Evolutionary conservation across 1,284 basidiomycete species (phyloP).

Genomic region (Somion occarium): DNA sequence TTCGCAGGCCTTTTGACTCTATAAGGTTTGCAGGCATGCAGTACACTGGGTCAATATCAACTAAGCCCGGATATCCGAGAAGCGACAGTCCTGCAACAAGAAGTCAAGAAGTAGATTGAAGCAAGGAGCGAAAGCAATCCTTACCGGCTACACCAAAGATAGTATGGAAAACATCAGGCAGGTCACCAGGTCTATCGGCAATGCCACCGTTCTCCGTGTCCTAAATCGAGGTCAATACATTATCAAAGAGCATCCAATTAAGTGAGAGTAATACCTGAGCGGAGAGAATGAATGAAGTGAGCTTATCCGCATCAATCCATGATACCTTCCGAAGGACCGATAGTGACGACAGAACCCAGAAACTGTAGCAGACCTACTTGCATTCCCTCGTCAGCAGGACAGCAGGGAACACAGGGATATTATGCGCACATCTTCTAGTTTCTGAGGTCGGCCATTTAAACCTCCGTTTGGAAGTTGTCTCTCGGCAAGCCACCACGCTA

Average conservation of each 20-base stretch:
- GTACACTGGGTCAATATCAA: slow-evolving; percentile 90
- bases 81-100: slow-evolving; percentile 69
- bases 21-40: slow-evolving; percentile 89
- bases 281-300: slow-evolving; percentile 80
- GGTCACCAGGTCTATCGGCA: slow-evolving; percentile 89
- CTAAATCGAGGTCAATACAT: slow-evolving; percentile 33
- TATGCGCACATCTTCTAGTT: slow-evolving; percentile 95
- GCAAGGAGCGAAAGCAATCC: slow-evolving; percentile 17
- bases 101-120: background rate
- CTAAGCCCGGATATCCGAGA: slow-evolving; percentile 81
- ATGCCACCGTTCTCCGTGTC: slow-evolving; percentile 92
- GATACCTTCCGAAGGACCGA: slow-evolving; percentile 80
- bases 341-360: slow-evolving; percentile 92
- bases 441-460: slow-evolving; percentile 93
- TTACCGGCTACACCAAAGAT: slow-evolving; percentile 87
- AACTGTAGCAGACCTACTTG: slow-evolving; percentile 94
- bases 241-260: slow-evolving; percentile 2
- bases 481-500: slow-evolving; percentile 93
- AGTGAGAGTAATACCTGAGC: slow-evolving; percentile 60
- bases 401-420: too few relatives aligned
- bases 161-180: slow-evolving; percentile 96
- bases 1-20: slow-evolving; percentile 60
- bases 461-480: slow-evolving; percentile 92
- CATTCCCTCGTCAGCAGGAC: background rate
- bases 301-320: slow-evolving; percentile 90